phyloP scores from a whole-genome alignment of 2,329 filamentous ascomycete genomes.

The Sporothrix mexicana region DNA sequence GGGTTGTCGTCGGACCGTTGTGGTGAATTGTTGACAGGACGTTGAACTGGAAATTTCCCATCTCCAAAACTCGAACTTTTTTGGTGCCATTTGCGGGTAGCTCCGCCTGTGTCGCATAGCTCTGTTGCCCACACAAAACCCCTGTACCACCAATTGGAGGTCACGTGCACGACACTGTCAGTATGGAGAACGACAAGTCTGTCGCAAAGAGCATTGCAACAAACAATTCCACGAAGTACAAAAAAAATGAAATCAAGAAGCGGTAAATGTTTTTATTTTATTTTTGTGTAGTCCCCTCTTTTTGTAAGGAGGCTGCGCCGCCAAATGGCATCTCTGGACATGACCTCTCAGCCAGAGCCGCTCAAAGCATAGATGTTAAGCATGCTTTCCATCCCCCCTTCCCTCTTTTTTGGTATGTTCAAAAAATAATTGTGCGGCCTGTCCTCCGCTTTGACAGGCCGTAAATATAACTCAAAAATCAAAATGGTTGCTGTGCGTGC shows the following conservation, averaged over 20 bases:
- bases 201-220: neutral
- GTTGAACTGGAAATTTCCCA: neutral
- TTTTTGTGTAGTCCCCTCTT: neutral
- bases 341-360: neutral
- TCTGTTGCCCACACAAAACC: slow-evolving; percentile 20
- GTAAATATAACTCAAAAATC: slow-evolving; percentile 31
- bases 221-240: neutral
- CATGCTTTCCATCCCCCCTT: neutral
- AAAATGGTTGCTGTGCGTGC: neutral
- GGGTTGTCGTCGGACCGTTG: neutral
- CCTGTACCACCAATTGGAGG: neutral
- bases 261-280: neutral
- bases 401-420: slow-evolving; percentile 21
- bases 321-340: neutral
- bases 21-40: neutral
- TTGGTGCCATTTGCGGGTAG: slow-evolving; percentile 24
- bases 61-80: neutral
- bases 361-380: neutral
- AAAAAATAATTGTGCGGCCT: slow-evolving; percentile 29
- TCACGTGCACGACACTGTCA: slow-evolving; percentile 18
- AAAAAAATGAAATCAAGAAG: neutral
- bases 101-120: slow-evolving; percentile 20
- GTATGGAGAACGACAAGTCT: neutral
- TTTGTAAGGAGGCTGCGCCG: neutral
- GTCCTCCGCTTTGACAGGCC: slow-evolving; percentile 21